phyloP scores from a whole-genome alignment of 768 basidiomycete species.

The Roridomyces roridus region DNA sequence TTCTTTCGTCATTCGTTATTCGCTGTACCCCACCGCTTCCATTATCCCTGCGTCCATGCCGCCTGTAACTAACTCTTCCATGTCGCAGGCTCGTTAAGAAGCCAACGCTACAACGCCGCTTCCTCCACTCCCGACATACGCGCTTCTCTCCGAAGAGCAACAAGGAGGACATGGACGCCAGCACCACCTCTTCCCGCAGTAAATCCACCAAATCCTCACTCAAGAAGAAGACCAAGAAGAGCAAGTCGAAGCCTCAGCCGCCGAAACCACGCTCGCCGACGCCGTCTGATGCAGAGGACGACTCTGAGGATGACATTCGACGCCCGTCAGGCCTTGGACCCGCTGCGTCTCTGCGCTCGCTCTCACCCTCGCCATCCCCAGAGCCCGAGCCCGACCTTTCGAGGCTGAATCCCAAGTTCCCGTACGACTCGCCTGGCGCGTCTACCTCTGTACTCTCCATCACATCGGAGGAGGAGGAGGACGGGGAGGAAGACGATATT shows the following conservation, averaged over 20 bases:
- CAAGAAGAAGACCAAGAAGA: too few relatives aligned
- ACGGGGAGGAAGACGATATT: neutral
- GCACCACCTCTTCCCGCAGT: too few relatives aligned
- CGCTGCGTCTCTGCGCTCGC: constrained; percentile 2
- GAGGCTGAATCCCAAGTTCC: too few relatives aligned
- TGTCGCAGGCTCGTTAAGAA: neutral
- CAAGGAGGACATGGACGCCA: too few relatives aligned
- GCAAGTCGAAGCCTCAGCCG: neutral
- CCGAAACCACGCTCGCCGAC: neutral
- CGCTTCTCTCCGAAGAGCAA: too few relatives aligned
- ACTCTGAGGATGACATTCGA: constrained; percentile 23
- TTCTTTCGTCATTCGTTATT: too few relatives aligned
- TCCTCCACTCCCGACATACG: constrained; percentile 11
- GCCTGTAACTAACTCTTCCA: neutral
- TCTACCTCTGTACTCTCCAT: too few relatives aligned
- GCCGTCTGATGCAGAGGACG: neutral
- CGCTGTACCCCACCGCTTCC: too few relatives aligned
- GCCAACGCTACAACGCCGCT: constrained; percentile 14
- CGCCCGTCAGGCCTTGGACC: constrained; percentile 16
- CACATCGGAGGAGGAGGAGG: neutral
- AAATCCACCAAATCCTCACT: too few relatives aligned
- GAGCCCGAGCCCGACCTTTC: too few relatives aligned
- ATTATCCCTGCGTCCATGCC: too few relatives aligned
- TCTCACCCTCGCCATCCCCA: neutral
- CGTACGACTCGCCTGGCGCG: too few relatives aligned